Percentiles rank a stretch among this genome's conserved stretches.
Evolutionary conservation across 257 asterid species (phyloP).

Genomic region (Ligustrum vulgare): DNA sequence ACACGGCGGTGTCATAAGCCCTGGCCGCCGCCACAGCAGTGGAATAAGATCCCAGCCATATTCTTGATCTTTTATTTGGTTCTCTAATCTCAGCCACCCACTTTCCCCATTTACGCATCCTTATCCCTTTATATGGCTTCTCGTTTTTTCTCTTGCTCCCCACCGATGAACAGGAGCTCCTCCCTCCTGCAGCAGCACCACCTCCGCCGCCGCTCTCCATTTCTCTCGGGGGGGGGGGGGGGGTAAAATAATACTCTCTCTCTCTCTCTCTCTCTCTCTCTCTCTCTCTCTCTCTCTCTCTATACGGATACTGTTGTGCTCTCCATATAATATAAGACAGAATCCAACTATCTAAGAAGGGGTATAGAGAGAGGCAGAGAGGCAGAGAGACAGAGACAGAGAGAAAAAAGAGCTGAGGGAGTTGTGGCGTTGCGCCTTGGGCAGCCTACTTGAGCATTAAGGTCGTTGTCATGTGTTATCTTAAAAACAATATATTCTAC

Average conservation of each 20-base stretch:
- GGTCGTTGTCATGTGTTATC: constrained; percentile 39
- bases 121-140: constrained; percentile 45
- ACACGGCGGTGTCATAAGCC: constrained; percentile 57
- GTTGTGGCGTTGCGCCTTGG: constrained; percentile 23
- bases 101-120: constrained; percentile 67
- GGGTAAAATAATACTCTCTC: background rate
- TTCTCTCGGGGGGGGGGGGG: constrained; percentile 4
- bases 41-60: constrained; percentile 54
- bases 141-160: constrained; percentile 35
- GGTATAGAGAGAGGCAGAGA: constrained; percentile 13
- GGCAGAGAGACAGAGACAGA: too few species aligned
- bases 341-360: background rate
- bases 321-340: background rate
- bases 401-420: constrained; percentile 21
- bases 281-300: background rate
- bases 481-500: constrained; percentile 2
- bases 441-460: constrained; percentile 16
- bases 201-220: constrained; percentile 21
- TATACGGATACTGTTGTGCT: constrained; percentile 1
- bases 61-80: constrained; percentile 53
- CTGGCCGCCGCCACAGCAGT: constrained; percentile 56
- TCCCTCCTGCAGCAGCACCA: constrained; percentile 19
- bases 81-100: constrained; percentile 67
- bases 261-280: constrained; percentile 18
- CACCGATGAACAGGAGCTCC: constrained; percentile 5